Conservation (phyloP, 495 filamentous ascomycete genomes). For the Letharia columbiana region DNA sequence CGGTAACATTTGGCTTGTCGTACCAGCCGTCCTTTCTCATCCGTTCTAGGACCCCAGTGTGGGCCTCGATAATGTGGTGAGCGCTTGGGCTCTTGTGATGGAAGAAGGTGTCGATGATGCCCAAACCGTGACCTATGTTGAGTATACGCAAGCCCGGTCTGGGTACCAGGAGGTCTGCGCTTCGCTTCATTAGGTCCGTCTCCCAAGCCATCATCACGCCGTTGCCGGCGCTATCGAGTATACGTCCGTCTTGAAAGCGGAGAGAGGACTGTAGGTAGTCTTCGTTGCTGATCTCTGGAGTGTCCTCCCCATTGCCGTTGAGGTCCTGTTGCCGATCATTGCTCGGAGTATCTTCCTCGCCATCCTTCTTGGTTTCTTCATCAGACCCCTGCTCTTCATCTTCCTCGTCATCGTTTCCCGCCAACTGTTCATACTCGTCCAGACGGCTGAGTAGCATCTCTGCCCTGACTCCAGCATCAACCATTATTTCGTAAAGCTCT, state of each 20-base stretch:
- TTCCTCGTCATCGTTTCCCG: conserved; percentile 53
- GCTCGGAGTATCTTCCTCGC: conserved; percentile 28
- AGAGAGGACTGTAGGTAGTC: conserved; percentile 72
- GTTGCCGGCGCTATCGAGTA: conserved; percentile 74
- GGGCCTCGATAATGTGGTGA: conserved; percentile 91
- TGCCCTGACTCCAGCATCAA: conserved; percentile 85
- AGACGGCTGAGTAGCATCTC: conserved; percentile 73
- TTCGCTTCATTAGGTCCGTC: conserved; percentile 74
- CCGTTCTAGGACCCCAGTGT: conserved; percentile 67
- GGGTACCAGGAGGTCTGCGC: conserved; percentile 56
- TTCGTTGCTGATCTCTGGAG: conserved; percentile 45
- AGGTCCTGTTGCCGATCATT: conserved; percentile 13
- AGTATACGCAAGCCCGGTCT: conserved; percentile 58
- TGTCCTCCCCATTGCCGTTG: conserved; percentile 7
- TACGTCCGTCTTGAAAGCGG: conserved; percentile 61
- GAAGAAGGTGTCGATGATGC: conserved; percentile 84
- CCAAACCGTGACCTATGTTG: conserved; percentile 95
- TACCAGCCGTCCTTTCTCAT: conserved; percentile 56
- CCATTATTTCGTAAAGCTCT: conserved; percentile 75
- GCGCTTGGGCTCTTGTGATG: conserved; percentile 52
- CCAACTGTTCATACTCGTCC: conserved; percentile 68
- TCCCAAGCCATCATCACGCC: conserved; percentile 99
- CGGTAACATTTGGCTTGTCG: conserved; percentile 51
- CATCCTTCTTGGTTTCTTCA: conserved; percentile 22
- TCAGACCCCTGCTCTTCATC: conserved; percentile 25